These are phyloP conservation scores for Jacaranda copaia DNA, from an alignment of 257 asterid species.

Conservation along the genomic window DNA sequence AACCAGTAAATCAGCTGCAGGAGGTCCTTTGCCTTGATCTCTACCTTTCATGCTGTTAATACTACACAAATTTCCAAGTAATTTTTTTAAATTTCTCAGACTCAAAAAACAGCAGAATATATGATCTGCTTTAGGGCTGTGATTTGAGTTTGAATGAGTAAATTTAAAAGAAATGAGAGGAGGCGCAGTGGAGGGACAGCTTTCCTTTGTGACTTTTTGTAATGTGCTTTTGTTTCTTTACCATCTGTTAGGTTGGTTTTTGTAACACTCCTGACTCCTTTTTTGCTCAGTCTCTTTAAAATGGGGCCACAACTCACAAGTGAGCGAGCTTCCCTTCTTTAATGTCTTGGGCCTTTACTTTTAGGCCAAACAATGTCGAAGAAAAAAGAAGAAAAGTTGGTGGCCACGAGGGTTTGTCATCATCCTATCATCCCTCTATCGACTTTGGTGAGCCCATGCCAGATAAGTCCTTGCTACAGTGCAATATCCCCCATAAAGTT, in stretches of 20 bases:
- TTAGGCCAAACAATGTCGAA: constrained; percentile 52
- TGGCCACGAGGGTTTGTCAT: constrained; percentile 76
- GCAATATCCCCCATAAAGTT: constrained; percentile 37
- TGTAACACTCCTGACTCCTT: constrained; percentile 21
- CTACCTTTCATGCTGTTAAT: constrained; percentile 59
- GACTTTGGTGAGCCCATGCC: constrained; percentile 65
- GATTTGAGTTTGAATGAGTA: neutral
- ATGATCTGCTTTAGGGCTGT: neutral
- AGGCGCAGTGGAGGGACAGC: constrained; percentile 42
- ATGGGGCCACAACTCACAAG: constrained; percentile 51
- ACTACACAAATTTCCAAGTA: neutral
- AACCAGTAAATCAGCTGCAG: constrained; percentile 76
- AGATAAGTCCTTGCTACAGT: constrained; percentile 48
- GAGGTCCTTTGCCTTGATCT: constrained; percentile 72
- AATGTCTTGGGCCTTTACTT: constrained; percentile 62
- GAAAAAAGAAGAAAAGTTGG: constrained; percentile 49
- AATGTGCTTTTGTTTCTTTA: constrained; percentile 41
- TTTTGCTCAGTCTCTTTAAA: constrained; percentile 42
- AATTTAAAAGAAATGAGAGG: constrained; percentile 40
- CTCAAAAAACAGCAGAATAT: neutral
- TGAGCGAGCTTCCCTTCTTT: constrained; percentile 39
- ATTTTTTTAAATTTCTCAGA: neutral
- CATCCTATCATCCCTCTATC: constrained; percentile 64
- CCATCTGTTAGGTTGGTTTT: constrained; percentile 49
- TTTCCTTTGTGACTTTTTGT: constrained; percentile 46